These are phyloP conservation scores for Morella rubra DNA, from an alignment of 306 rosid genomes.

Conservation along the genomic window DNA sequence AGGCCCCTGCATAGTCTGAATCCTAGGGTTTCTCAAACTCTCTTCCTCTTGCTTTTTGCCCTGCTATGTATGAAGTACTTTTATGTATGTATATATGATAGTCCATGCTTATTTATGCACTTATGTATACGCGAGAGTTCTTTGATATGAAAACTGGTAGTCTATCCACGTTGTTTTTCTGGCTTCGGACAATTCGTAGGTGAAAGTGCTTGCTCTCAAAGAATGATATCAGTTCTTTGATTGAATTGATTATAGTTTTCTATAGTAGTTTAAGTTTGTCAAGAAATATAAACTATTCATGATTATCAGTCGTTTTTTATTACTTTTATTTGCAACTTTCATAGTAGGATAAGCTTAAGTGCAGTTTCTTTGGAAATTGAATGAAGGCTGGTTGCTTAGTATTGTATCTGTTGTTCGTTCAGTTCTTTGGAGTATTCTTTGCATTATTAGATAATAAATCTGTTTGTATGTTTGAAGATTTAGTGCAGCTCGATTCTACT, in stretches of 20 bases:
- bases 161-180: not conserved
- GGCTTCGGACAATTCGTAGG: not conserved
- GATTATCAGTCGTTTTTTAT: not conserved
- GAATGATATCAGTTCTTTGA: not conserved
- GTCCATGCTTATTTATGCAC: not conserved
- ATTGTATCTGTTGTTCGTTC: not conserved
- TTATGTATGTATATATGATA: not conserved
- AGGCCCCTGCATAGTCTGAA: not conserved
- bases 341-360: not conserved
- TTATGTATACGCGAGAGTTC: not conserved
- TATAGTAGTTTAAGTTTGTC: conserved; percentile 1
- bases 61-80: not conserved
- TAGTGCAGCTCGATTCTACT: conserved; percentile 17
- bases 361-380: not conserved
- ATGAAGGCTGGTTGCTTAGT: not conserved
- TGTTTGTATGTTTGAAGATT: conserved; percentile 18
- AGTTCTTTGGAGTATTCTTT: conserved; percentile 9
- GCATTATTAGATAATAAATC: conserved; percentile 19
- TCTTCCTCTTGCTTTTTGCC: not conserved
- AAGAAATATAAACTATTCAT: not conserved
- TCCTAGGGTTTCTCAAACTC: conserved; percentile 6
- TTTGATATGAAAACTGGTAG: not conserved
- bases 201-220: not conserved
- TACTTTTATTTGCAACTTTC: not conserved
- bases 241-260: conserved; percentile 10